These are phyloP conservation scores for Phaeosphaeria sp. DNA, from an alignment of 2,329 filamentous ascomycete species.

Conservation along the genomic window DNA sequence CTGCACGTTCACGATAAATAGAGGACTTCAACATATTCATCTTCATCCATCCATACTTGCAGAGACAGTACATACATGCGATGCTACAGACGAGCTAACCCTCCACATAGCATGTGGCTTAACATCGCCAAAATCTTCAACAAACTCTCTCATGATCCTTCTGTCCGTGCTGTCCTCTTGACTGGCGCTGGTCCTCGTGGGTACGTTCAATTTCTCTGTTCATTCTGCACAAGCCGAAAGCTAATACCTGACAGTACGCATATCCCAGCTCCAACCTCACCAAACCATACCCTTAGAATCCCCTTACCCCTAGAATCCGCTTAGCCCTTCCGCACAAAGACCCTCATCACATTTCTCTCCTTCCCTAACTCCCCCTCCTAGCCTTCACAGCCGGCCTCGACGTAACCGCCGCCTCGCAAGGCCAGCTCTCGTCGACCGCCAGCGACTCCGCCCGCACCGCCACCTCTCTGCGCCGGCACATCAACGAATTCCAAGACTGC, in stretches of 20 bases:
- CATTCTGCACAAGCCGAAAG: too few relatives aligned
- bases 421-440: slow-evolving; percentile 49
- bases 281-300: too few relatives aligned
- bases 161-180: slow-evolving; percentile 78
- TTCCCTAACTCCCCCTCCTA: background rate
- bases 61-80: too few relatives aligned
- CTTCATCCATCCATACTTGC: too few relatives aligned
- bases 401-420: slow-evolving; percentile 70
- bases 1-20: background rate
- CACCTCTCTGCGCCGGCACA: slow-evolving; percentile 64
- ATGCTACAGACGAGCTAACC: background rate
- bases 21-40: too few relatives aligned
- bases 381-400: slow-evolving; percentile 46
- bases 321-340: too few relatives aligned
- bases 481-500: slow-evolving; percentile 80
- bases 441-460: slow-evolving; percentile 68
- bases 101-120: slow-evolving; percentile 72
- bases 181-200: slow-evolving; percentile 82
- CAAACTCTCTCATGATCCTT: slow-evolving; percentile 72
- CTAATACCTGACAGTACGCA: slow-evolving; percentile 52
- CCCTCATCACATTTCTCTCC: too few relatives aligned
- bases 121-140: slow-evolving; percentile 77
- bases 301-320: too few relatives aligned
- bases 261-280: too few relatives aligned
- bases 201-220: slow-evolving; percentile 86